Base-by-base conservation (phyloP, 257 asterid species). In the Solanum habrochaites region DNA sequence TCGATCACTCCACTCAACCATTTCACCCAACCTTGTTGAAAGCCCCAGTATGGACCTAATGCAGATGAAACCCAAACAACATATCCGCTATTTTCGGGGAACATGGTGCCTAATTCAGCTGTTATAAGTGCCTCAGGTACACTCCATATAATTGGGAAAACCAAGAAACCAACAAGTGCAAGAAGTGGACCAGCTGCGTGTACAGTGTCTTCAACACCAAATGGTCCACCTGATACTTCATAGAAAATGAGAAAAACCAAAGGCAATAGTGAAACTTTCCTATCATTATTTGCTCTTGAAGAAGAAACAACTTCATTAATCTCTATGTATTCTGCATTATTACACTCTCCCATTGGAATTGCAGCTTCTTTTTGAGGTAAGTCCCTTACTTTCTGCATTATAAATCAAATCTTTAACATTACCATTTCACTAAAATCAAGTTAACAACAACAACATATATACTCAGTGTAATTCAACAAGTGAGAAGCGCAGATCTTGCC, bases 51-150 rank as follows among this genome's bases (percentile, higher is more conserved):
- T 0, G 98, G 95, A 0, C 98, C 98, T 73, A 94, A 83, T 75
- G 98, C 96, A 8, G 98, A 91, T 0, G 98, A 89, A 47, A 94
- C 96, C 98, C 98, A 94, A 52, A 93, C 95, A 7, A 94, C 98
- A 67, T 94, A 94, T 16, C 98, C 96, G 4, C 98, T 93, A 29
- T 94, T 92, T 88, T 94, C 98, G 1, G 98, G 98, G 83, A 93
- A 94, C 98, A 94, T 94, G 2, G 98, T 94, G 18, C 93, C 93
- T 95, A 94, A 90, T 82, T 94, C 98, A 3, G 98, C 96, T 1
- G 98, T 94, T 40, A 94, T 91, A 23, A 94, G 85, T 56, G 98
- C 98, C 45, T 94, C 98, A 1, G 98, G 98, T n/a, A 94, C 88
- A 87, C 98, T 94, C 98, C 98, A 94, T 85, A 94, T 90, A 10